These are phyloP conservation scores for Claviceps lovelessii DNA, from an alignment of 2,329 filamentous ascomycete genomes.

Conservation along the genomic window DNA sequence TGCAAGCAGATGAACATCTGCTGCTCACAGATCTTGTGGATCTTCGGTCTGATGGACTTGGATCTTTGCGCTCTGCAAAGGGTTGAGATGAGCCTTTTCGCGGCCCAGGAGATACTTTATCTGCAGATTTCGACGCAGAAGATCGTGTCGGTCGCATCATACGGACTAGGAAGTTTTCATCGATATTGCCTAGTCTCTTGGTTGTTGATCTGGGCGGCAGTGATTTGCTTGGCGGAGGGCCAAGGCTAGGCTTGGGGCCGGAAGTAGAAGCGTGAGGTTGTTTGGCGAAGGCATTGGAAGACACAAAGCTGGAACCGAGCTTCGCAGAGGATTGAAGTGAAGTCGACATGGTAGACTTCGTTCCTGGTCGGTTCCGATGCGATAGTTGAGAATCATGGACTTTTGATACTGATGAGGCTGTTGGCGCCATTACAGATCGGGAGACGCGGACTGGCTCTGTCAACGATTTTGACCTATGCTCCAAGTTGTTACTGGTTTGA, in stretches of 20 bases:
- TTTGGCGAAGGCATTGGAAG: constrained; percentile 21
- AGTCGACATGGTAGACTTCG: constrained; percentile 18
- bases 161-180: constrained; percentile 61
- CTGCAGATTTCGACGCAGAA: constrained; percentile 52
- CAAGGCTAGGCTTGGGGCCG: constrained; percentile 37
- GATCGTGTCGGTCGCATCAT: constrained; percentile 68
- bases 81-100: constrained; percentile 25
- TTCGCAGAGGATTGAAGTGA: constrained; percentile 23
- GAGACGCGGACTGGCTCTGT: constrained; percentile 55
- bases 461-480: constrained; percentile 51
- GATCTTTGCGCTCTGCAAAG: constrained; percentile 1
- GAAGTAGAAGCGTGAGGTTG: constrained; percentile 31
- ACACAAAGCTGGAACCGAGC: constrained; percentile 5
- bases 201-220: constrained; percentile 3
- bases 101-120: constrained; percentile 41
- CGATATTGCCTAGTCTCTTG: constrained; percentile 38
- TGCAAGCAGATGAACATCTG: not conserved
- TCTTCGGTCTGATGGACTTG: not conserved
- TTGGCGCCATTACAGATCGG: constrained; percentile 53
- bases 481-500: constrained; percentile 30
- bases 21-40: not conserved
- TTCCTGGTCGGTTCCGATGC: constrained; percentile 18
- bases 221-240: constrained; percentile 42
- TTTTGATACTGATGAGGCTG: constrained; percentile 54
- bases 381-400: constrained; percentile 15